Base-by-base conservation (phyloP, 768 basidiomycete genomes). In the Phanerochaete sordida region DNA sequence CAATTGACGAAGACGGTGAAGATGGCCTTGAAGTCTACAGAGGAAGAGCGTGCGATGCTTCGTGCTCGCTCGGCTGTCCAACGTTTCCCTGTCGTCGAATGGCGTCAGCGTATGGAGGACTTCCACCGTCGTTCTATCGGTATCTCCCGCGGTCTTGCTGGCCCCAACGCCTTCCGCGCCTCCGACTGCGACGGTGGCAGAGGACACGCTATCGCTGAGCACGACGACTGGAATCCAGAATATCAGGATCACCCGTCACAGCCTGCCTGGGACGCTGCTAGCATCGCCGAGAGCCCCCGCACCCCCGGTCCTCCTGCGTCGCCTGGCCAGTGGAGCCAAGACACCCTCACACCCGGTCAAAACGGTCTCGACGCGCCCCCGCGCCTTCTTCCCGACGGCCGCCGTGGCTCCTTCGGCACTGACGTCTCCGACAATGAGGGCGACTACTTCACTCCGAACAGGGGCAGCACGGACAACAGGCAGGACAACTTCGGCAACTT, bases 21-120 rank as follows among this genome's bases (percentile, higher is more conserved):
- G 72, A 81, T 95, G 77, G 95, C 95, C 5, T 76, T 97, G 63
- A 95, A 90, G 74, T 95, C 95, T 11, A 86, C 88, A 0, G 84
- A 92, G 66, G 89, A 95, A 72, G 95, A 96, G 66, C 88, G 95
- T 57, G 93, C 94, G 9, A 87, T 96, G 67, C 82, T 97, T 26
- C 91, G 94, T 69, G 95, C 95, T 46, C 85, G 95, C 45, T 96
- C 95, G 16, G 95, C 94, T 19, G 83, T 97, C 2, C 95, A 96
- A 69, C 91, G 95, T 68, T 97, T 97, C 90, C 95, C 95, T 4
- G 95, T 97, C 58, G 91, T 97, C 27, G 94, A 97, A 76, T 97
- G 95, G 95, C 90, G 95, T 69, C 94, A 96, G 71, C 85, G 91
- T 51, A 91, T 87, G 80, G 95, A 97, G 75, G 95, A 96, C 72